Evolutionary conservation across 2,329 filamentous ascomycete species (phyloP).

Genomic region (Botrytis porri): DNA sequence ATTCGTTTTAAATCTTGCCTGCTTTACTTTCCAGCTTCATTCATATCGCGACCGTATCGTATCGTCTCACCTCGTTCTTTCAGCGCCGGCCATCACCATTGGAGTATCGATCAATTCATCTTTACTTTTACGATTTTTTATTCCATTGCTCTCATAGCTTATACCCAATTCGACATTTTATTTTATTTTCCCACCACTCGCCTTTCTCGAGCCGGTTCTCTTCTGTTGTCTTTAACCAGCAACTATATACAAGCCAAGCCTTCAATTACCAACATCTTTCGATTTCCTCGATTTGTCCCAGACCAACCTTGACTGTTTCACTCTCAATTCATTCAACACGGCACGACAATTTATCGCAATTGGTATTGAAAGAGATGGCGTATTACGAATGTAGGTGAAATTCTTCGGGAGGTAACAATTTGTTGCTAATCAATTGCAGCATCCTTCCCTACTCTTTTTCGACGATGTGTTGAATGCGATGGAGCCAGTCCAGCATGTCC

Average conservation of each 20-base stretch:
- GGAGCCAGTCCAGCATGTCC: slow-evolving; percentile 54
- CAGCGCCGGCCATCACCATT: background rate
- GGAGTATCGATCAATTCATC: slow-evolving; percentile 1
- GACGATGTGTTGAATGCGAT: slow-evolving; percentile 57
- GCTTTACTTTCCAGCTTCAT: slow-evolving; percentile 5
- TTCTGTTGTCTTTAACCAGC: background rate
- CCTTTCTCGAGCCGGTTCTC: slow-evolving; percentile 9
- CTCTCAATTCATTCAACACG: slow-evolving; percentile 17
- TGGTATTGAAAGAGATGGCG: background rate
- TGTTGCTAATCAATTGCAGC: slow-evolving; percentile 30
- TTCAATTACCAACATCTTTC: background rate
- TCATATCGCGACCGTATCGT: background rate
- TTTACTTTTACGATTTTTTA: background rate
- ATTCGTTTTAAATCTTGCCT: slow-evolving; percentile 27
- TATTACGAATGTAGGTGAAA: slow-evolving; percentile 20
- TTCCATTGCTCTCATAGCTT: background rate
- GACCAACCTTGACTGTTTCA: background rate
- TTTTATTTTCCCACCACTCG: background rate
- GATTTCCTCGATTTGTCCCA: background rate
- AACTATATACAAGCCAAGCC: background rate
- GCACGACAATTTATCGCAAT: slow-evolving; percentile 12
- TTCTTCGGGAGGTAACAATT: slow-evolving; percentile 14
- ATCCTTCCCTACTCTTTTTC: slow-evolving; percentile 45
- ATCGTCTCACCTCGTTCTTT: background rate
- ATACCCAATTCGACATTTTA: slow-evolving; percentile 1